These are phyloP conservation scores for Claviceps paspali DNA, from an alignment of 2,329 filamentous ascomycete genomes.

Conservation along the genomic window DNA sequence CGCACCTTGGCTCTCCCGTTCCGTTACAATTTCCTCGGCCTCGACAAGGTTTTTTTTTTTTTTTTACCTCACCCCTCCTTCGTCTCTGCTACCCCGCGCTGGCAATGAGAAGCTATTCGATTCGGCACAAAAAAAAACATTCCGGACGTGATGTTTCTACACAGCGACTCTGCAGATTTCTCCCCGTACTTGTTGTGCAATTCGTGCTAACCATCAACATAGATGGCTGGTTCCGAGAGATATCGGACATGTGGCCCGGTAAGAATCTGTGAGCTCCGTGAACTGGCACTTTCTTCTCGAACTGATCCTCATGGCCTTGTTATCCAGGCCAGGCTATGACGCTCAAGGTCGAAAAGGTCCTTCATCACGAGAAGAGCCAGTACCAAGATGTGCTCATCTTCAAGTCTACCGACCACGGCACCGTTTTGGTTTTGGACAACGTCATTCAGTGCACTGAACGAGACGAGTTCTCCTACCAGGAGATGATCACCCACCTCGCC, in stretches of 20 bases:
- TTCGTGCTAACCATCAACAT: background rate
- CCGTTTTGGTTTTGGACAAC: slow-evolving; percentile 92
- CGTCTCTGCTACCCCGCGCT: slow-evolving; percentile 1
- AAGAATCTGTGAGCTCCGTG: slow-evolving; percentile 9
- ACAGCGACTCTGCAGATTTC: no score
- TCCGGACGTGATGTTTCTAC: no score
- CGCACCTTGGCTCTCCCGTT: slow-evolving; percentile 3
- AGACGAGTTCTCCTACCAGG: slow-evolving; percentile 98
- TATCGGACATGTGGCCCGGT: slow-evolving; percentile 94
- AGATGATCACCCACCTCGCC: slow-evolving; percentile 98
- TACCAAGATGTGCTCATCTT: slow-evolving; percentile 99
- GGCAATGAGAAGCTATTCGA: background rate
- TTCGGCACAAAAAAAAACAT: no score
- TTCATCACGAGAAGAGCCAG: slow-evolving; percentile 98
- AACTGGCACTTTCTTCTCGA: background rate
- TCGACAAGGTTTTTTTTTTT: no score
- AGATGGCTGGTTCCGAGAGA: slow-evolving; percentile 99
- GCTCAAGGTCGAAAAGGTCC: slow-evolving; percentile 89
- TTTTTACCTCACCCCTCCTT: no score
- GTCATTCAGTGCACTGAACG: slow-evolving; percentile 98
- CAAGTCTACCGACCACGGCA: slow-evolving; percentile 93
- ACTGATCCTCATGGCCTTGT: slow-evolving; percentile 4
- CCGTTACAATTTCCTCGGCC: no score
- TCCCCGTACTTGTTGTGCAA: no score
- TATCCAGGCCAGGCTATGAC: slow-evolving; percentile 83